Evolutionary conservation across 805 yeast species (phyloP).

Genomic region (Cephaloascus albidus): DNA sequence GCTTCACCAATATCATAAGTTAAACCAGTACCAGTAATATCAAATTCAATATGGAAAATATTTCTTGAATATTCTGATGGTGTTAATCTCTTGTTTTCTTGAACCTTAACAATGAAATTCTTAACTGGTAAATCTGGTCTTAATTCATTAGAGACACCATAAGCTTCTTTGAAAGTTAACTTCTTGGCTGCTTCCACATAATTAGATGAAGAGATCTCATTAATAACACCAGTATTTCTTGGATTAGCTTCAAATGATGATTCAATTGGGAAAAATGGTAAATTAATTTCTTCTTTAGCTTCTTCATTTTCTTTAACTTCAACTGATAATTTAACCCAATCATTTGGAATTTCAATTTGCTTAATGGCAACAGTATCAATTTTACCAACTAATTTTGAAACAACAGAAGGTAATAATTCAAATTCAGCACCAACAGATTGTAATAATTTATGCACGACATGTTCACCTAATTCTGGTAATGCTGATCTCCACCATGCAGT

Average conservation of each 20-base stretch:
- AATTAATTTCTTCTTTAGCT: constrained; percentile 10
- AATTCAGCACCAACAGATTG: constrained; percentile 77
- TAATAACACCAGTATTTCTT: constrained; percentile 29
- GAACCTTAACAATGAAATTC: constrained; percentile 81
- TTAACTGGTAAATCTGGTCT: constrained; percentile 87
- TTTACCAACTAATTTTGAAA: constrained; percentile 56
- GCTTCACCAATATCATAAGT: constrained; percentile 95
- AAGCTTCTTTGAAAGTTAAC: constrained; percentile 78
- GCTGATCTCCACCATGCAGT: constrained; percentile 72
- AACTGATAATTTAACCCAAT: too few species aligned
- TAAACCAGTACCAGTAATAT: constrained; percentile 81
- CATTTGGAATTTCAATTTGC: constrained; percentile 17
- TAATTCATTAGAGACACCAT: constrained; percentile 40
- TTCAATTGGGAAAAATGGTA: constrained; percentile 51
- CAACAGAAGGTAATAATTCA: constrained; percentile 66
- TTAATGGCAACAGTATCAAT: constrained; percentile 37
- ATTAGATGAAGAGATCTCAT: constrained; percentile 26
- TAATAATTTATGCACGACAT: constrained; percentile 66
- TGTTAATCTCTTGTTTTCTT: constrained; percentile 86
- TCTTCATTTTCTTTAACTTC: constrained; percentile 9
- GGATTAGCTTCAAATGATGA: constrained; percentile 60
- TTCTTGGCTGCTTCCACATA: constrained; percentile 52
- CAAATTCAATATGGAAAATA: constrained; percentile 94
- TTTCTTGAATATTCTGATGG: constrained; percentile 86
- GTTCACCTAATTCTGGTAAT: constrained; percentile 51